Percentiles rank a stretch among this genome's conserved stretches.
phyloP scores from a whole-genome alignment of 495 filamentous ascomycete genomes.

The Tricharina praecox region DNA sequence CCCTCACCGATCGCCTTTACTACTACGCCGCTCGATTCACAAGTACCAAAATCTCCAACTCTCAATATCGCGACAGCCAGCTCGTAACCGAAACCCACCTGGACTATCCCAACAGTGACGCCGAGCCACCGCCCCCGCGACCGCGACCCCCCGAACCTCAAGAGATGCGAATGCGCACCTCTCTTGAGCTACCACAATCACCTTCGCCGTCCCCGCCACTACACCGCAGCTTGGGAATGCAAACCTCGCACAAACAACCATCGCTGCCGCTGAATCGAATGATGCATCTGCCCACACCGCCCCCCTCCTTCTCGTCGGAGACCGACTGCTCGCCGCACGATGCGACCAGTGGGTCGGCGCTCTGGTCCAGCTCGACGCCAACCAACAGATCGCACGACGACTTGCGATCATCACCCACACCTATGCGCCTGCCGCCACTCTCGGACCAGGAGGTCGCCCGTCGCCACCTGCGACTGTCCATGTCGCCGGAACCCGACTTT shows the following conservation, averaged over 20 bases:
- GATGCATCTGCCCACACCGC: slow-evolving; percentile 1
- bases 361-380: background rate
- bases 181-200: background rate
- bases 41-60: background rate
- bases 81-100: too few species aligned
- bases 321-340: background rate
- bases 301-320: background rate
- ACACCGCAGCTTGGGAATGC: background rate
- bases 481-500: slow-evolving; percentile 6
- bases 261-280: background rate
- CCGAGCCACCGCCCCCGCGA: background rate
- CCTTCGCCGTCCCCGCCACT: background rate
- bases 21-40: too few species aligned
- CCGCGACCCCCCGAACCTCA: background rate
- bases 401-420: background rate
- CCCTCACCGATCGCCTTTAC: too few species aligned
- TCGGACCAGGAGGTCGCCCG: background rate
- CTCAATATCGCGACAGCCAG: background rate
- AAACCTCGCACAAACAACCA: background rate
- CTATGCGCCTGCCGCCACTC: background rate
- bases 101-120: background rate
- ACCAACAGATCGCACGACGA: background rate
- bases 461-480: background rate
- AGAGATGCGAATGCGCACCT: background rate
- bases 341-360: background rate